Evolutionary conservation across 1,139 yeast species (phyloP), one percentile per base, ranked within the genome.

Genomic region (Pichia sp.): DNA sequence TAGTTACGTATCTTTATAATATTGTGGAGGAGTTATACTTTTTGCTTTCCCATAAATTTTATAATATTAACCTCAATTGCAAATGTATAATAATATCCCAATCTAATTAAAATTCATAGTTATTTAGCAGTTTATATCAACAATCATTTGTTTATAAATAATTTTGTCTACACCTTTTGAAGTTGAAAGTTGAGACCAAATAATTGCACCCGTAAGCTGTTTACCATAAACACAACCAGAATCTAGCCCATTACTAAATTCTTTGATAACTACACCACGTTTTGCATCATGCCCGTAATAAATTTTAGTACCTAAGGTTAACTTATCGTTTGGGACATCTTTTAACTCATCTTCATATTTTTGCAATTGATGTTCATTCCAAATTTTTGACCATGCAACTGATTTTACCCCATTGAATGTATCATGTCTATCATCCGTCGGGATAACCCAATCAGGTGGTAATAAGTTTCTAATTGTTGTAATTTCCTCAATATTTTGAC

Each of bases 201-300:
- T 59, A 9, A 84, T 74, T 62, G 81, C 66, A 0, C 94, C 95
- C 35, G 82, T 74, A 48, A 90, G 70, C 46, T 71, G 62, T 10
- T 79, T 82, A 3, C 96, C 97, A 50, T 76, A 74, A 51, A 80
- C 85, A 65, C 97, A 90, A 2, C 86, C 86, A 10, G 87, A 70
- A 60, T 90, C 97, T 35, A 90, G 66, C 0, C 97, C 97, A 55
- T 75, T 79, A 4, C 95, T 72, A 62, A 70, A 87, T 50, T 75
- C 73, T 52, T 76, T 74, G 42, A 82, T 54, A 47, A 76, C 79
- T 40, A 90, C 72, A 0, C 97, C 96, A 47, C 81, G 68, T 46
- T 79, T 71, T 4, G 97, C 95, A 61, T 86, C 95, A 59, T 90
- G 97, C 0, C 97, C 97, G 60, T 90, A 90, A 56, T 78, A 80